Percentiles rank a stretch among this genome's conserved stretches.
These are phyloP conservation scores for Silene latifolia DNA, from an alignment of 148 eudicot genomes.

Conservation along the genomic window DNA sequence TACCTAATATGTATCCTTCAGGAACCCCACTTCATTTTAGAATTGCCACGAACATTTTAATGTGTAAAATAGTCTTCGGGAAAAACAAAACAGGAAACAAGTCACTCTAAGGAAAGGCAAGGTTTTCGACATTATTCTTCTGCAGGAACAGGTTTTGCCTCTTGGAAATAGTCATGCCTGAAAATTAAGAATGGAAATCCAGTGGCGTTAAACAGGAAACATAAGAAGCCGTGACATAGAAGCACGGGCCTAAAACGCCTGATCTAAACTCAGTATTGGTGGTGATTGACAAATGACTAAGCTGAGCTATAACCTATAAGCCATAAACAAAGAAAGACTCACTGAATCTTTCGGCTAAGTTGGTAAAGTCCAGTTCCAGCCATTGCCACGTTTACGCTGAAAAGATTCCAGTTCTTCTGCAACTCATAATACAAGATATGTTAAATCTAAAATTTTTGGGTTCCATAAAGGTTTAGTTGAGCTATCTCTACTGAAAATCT, in stretches of 20 bases:
- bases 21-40: constrained; percentile 7
- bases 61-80: not conserved
- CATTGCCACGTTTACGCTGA: constrained; percentile 86
- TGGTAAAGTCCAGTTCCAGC: constrained; percentile 80
- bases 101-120: not conserved
- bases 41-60: not conserved
- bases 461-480: too few relatives aligned
- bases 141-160: constrained; percentile 49
- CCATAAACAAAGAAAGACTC: constrained; percentile 22
- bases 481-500: too few relatives aligned
- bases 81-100: not conserved
- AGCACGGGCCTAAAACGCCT: not conserved
- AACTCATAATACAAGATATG: constrained; percentile 10
- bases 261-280: not conserved
- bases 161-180: constrained; percentile 68
- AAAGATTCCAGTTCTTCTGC: constrained; percentile 96
- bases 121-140: constrained; percentile 53
- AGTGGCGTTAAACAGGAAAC: not conserved
- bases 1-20: constrained; percentile 10
- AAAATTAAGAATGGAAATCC: not conserved
- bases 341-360: constrained; percentile 69
- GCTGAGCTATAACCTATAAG: not conserved
- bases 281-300: not conserved
- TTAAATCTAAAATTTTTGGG: not conserved
- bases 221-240: not conserved